Evolutionary conservation across 805 yeast species (phyloP).

Genomic region (Starmerella bacillaris): DNA sequence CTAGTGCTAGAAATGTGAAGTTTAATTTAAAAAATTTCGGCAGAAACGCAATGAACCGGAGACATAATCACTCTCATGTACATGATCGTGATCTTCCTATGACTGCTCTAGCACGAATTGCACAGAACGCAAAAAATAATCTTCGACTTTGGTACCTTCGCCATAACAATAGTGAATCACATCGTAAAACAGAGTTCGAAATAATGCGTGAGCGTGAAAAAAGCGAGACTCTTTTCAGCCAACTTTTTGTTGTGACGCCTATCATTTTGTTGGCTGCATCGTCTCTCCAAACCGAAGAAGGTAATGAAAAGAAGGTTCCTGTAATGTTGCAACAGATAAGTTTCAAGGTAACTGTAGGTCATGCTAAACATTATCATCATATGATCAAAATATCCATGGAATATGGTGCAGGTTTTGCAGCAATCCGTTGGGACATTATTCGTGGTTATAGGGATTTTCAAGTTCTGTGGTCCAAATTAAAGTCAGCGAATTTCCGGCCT

Average conservation of each 20-base stretch:
- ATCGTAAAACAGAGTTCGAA: constrained; percentile 13
- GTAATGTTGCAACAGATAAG: constrained; percentile 56
- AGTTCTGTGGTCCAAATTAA: constrained; percentile 48
- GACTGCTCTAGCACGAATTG: constrained; percentile 9
- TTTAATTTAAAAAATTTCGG: neutral
- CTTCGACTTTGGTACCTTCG: constrained; percentile 12
- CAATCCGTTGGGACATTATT: constrained; percentile 63
- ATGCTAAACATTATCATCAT: constrained; percentile 27
- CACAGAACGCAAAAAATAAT: constrained; percentile 14
- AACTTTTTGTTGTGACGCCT: constrained; percentile 51
- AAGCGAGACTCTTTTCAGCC: constrained; percentile 23
- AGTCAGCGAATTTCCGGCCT: constrained; percentile 5
- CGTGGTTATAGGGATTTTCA: constrained; percentile 55
- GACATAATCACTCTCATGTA: neutral
- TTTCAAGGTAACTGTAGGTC: constrained; percentile 33
- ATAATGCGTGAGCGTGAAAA: constrained; percentile 13
- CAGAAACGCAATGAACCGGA: neutral
- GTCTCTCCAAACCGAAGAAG: constrained; percentile 54
- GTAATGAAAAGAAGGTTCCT: constrained; percentile 50
- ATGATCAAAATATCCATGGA: constrained; percentile 54
- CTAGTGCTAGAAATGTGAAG: too few relatives aligned
- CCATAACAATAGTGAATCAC: constrained; percentile 2
- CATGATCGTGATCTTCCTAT: constrained; percentile 1
- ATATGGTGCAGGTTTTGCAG: constrained; percentile 70
- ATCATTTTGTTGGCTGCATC: constrained; percentile 52